These are phyloP conservation scores for Dictyostelium capitatum DNA, from an alignment of 78 protist species.

Conservation along the genomic window DNA sequence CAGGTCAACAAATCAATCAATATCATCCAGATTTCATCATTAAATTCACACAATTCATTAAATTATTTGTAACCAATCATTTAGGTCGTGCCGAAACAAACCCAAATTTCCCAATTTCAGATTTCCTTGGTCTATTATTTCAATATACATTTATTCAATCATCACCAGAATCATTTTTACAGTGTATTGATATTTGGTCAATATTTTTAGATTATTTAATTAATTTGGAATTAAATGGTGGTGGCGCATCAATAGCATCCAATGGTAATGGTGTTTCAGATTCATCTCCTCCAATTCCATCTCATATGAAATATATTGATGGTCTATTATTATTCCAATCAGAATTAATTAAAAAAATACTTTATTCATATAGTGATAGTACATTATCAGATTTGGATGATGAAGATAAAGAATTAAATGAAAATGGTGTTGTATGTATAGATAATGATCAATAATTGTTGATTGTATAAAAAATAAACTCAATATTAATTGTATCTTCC, in stretches of 20 bases:
- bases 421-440: not conserved
- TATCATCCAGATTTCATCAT: slow-evolving; percentile 19
- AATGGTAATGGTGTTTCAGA: not conserved
- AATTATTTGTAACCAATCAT: slow-evolving; percentile 57
- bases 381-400: slow-evolving; percentile 35
- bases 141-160: slow-evolving; percentile 41
- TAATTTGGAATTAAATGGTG: not conserved
- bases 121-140: slow-evolving; percentile 39
- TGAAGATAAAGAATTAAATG: slow-evolving; percentile 7
- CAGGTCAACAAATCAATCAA: not conserved
- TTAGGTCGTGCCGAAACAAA: slow-evolving; percentile 46
- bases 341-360: slow-evolving; percentile 50
- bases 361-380: slow-evolving; percentile 6
- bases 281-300: not conserved
- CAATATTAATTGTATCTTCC: too few relatives aligned
- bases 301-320: slow-evolving; percentile 52
- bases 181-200: slow-evolving; percentile 61
- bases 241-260: not conserved
- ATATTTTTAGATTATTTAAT: slow-evolving; percentile 46
- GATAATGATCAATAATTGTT: too few relatives aligned
- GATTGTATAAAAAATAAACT: too few relatives aligned
- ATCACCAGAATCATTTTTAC: slow-evolving; percentile 6
- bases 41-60: slow-evolving; percentile 64
- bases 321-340: slow-evolving; percentile 59
- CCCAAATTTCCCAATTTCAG: slow-evolving; percentile 54